Conservation (phyloP, 78 protist genomes). For the Diacronema lutheri region DNA sequence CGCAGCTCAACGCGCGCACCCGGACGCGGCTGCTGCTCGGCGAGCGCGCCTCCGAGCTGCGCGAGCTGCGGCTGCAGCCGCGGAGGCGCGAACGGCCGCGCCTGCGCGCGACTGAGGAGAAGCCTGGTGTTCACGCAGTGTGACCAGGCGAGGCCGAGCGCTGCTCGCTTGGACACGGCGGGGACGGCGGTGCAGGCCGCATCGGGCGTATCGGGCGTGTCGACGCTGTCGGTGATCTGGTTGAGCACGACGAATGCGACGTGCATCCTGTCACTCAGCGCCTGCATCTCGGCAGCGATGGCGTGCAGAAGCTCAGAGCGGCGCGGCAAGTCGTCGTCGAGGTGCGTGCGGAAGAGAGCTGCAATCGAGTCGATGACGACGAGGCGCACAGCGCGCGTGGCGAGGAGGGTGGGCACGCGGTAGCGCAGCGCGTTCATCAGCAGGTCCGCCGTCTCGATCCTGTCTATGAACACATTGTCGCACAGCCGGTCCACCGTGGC, state of each 20-base stretch:
- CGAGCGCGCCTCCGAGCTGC: too few species aligned
- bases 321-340: not conserved
- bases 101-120: not conserved
- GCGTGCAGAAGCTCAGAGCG: not conserved
- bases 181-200: not conserved
- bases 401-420: not conserved
- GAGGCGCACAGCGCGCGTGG: not conserved
- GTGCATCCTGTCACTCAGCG: not conserved
- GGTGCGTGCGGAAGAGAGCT: not conserved
- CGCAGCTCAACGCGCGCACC: too few species aligned
- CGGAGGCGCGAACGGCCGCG: too few species aligned
- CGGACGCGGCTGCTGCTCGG: too few species aligned
- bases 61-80: too few species aligned
- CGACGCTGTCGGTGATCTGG: constrained; percentile 1
- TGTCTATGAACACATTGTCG: not conserved
- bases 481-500: not conserved
- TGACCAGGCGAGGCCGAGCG: constrained; percentile 27
- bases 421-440: not conserved
- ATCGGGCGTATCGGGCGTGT: too few species aligned
- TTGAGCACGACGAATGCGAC: not conserved
- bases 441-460: not conserved
- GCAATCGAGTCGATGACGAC: constrained; percentile 32
- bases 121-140: not conserved
- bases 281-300: not conserved
- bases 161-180: not conserved